Evolutionary conservation across 192 early-diverging fungal genomes (phyloP).

Genomic region (Linnemannia hyalina): DNA sequence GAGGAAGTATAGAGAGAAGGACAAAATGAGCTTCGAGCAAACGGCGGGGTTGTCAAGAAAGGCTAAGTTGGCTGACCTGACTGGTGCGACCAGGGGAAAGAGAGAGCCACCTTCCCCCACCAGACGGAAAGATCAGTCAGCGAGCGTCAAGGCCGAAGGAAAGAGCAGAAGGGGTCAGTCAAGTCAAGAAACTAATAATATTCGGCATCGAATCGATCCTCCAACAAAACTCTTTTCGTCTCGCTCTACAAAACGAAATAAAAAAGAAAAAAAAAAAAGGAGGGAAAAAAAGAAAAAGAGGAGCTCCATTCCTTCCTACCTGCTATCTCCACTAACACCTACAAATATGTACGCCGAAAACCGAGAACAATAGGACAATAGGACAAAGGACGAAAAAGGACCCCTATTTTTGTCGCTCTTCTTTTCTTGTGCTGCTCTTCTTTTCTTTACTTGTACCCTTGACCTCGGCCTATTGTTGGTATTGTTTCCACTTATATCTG

Average conservation of each 20-base stretch:
- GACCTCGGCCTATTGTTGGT: not conserved
- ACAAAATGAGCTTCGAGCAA: not conserved
- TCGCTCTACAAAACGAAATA: not conserved
- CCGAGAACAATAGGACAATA: not conserved
- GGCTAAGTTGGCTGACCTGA: no score
- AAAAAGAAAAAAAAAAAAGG: not conserved
- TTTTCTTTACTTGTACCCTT: not conserved
- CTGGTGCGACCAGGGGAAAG: no score
- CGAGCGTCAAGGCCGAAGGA: not conserved
- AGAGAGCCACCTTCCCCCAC: no score
- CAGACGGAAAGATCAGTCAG: no score
- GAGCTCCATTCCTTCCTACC: not conserved
- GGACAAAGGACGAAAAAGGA: not conserved
- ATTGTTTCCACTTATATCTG: not conserved
- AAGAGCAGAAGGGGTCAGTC: not conserved
- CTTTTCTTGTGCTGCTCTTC: not conserved
- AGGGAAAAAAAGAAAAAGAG: not conserved
- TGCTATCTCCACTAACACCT: not conserved
- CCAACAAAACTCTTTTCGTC: no score
- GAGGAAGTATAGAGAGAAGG: not conserved
- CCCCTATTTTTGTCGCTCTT: not conserved
- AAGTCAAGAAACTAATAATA: slow-evolving; percentile 3
- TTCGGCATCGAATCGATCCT: no score
- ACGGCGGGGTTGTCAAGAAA: not conserved
- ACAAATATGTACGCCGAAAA: no score